Base-by-base conservation (phyloP, 805 yeast genomes). In the Candida vartiovaarae region DNA sequence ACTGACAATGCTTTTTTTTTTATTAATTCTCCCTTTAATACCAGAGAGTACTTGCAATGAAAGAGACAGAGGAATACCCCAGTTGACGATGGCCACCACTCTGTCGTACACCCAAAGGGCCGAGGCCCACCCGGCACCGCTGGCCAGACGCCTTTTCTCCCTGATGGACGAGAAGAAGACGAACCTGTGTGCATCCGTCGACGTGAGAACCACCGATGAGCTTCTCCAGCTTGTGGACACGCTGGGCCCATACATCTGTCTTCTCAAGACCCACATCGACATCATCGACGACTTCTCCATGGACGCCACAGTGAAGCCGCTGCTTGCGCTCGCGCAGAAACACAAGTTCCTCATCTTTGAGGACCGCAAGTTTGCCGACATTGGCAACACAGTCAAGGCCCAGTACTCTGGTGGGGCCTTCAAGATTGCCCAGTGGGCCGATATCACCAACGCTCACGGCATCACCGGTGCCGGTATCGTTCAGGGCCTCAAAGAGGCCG, bases 281-380 rank as follows among this genome's bases (percentile, higher is more conserved):
- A 87, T 91, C 47, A 72, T 93, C 36, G 89, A 84, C 46, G 99
- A 93, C 63, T 93, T 91, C 62, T 67, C 85, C 1, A 82, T 80
- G 61, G 95, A 87, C 42, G 75, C 73, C 1, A 90, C 97, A 0
- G 75, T 91, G 28, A 64, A 65, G 6, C 97, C 98, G 1, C 68
- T 93, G 49, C 65, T 82, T 46, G 78, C 61, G 42, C 70, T 93
- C 30, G 78, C 96, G 23, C 68, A 77, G 54, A 88, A 89, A 59
- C 91, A 90, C 68, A 78, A 84, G 51, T 93, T 93, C 59, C 67
- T 93, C 72, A 83, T 93, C 52, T 93, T 93, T 61, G 99, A 93
- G 67, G 99, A 93, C 67, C 76, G 99, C 51, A 93, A 93, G 67
- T 93, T 93, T 65, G 99, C 99, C 25, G 99, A 93, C 64, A 93